Conservation (phyloP, 1,139 yeast species). For the Blastobotrys proliferans region DNA sequence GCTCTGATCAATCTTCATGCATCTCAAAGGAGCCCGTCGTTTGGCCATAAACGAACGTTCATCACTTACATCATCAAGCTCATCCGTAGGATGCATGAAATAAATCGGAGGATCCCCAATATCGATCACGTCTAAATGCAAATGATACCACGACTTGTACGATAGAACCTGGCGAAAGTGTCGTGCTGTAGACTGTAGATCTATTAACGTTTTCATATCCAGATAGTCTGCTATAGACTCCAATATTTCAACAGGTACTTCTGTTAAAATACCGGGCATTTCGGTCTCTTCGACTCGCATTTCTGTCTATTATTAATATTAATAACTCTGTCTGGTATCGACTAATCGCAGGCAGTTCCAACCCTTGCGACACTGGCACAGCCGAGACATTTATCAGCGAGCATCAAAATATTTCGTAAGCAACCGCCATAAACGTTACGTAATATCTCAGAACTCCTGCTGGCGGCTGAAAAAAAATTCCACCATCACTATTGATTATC, state of each 20-base stretch:
- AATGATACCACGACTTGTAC: conserved; percentile 3
- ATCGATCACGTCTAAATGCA: conserved; percentile 9
- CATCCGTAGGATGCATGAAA: background rate
- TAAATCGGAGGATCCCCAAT: conserved; percentile 11
- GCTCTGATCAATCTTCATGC: conserved; percentile 6
- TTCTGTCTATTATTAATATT: too few species aligned
- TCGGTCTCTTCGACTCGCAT: background rate
- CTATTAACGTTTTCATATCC: background rate
- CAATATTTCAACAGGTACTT: conserved; percentile 7
- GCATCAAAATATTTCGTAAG: too few species aligned
- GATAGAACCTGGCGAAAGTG: conserved; percentile 2
- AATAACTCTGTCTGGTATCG: too few species aligned
- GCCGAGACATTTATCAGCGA: too few species aligned
- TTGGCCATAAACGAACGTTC: conserved; percentile 5
- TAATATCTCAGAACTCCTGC: too few species aligned
- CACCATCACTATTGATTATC: background rate
- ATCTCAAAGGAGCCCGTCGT: background rate
- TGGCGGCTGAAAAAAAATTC: background rate
- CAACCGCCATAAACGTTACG: too few species aligned
- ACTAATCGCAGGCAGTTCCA: too few species aligned
- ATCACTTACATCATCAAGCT: conserved; percentile 3
- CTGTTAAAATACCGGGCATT: background rate
- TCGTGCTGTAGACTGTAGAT: conserved; percentile 4
- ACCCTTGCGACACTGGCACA: too few species aligned
- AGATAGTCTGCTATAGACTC: conserved; percentile 4